Conservation (phyloP, 345 rosid species). For the Eucalyptus grandis region DNA sequence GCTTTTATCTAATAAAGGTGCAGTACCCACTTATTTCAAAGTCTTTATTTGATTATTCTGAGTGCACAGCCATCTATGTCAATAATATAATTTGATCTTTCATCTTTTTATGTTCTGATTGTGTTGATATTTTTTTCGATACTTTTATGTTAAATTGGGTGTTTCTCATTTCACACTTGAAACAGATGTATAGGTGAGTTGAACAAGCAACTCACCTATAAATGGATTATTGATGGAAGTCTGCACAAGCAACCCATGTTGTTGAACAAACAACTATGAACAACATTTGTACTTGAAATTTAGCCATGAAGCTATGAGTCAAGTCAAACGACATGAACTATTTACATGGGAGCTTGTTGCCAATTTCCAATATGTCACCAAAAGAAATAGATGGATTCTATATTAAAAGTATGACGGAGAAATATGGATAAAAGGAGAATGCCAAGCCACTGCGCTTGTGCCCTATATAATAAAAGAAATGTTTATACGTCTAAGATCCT, state of each 20-base stretch:
- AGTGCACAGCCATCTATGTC: neutral
- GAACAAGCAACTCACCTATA: too few species aligned
- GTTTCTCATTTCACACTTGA: neutral
- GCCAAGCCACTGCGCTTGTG: neutral
- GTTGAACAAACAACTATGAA: neutral
- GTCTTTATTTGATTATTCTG: neutral
- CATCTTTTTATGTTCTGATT: neutral
- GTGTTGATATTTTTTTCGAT: neutral
- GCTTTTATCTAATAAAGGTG: neutral
- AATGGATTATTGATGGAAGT: neutral
- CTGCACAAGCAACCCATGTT: neutral
- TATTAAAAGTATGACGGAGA: neutral
- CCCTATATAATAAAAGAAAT: neutral
- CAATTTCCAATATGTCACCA: neutral
- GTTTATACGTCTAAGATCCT: neutral
- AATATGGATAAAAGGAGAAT: too few species aligned
- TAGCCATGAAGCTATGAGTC: neutral
- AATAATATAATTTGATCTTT: neutral
- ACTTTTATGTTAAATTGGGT: neutral
- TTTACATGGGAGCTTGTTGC: neutral
- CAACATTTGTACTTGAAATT: neutral
- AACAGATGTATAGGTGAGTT: neutral
- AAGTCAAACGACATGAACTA: neutral
- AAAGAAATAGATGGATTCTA: neutral
- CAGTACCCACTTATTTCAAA: neutral